phyloP scores from a whole-genome alignment of 768 basidiomycete genomes.

The Xerocomus brunneocitrinus region DNA sequence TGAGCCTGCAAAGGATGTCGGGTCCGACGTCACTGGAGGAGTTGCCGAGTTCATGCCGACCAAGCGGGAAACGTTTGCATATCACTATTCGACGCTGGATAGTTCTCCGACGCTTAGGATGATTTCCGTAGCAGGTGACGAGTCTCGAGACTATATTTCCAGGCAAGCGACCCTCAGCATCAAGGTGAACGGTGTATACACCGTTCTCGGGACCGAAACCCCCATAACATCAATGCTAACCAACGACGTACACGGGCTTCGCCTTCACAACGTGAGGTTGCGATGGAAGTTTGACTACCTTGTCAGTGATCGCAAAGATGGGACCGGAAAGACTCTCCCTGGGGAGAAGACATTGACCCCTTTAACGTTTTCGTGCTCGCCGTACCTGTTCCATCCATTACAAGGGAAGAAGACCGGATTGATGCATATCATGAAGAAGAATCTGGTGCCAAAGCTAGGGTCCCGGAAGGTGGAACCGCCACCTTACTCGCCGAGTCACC shows the following conservation, averaged over 20 bases:
- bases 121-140: constrained; percentile 61
- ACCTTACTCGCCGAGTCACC: constrained; percentile 6
- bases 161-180: constrained; percentile 68
- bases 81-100: constrained; percentile 70
- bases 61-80: constrained; percentile 53
- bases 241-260: constrained; percentile 13
- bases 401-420: constrained; percentile 66
- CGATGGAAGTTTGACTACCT: constrained; percentile 79
- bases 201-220: constrained; percentile 63
- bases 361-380: constrained; percentile 71
- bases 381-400: constrained; percentile 50
- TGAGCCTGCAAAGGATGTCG: constrained; percentile 21
- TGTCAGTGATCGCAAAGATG: constrained; percentile 56
- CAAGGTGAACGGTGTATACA: constrained; percentile 72
- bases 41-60: constrained; percentile 64
- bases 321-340: constrained; percentile 41
- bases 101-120: constrained; percentile 65
- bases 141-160: constrained; percentile 69
- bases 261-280: constrained; percentile 38
- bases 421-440: constrained; percentile 71
- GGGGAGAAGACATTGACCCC: constrained; percentile 75
- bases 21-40: constrained; percentile 36
- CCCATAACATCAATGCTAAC: constrained; percentile 17
- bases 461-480: constrained; percentile 58
- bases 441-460: constrained; percentile 56